Base-by-base conservation (phyloP, 2,329 filamentous ascomycete genomes). In the Arthrobotrys pseudoclavata region DNA sequence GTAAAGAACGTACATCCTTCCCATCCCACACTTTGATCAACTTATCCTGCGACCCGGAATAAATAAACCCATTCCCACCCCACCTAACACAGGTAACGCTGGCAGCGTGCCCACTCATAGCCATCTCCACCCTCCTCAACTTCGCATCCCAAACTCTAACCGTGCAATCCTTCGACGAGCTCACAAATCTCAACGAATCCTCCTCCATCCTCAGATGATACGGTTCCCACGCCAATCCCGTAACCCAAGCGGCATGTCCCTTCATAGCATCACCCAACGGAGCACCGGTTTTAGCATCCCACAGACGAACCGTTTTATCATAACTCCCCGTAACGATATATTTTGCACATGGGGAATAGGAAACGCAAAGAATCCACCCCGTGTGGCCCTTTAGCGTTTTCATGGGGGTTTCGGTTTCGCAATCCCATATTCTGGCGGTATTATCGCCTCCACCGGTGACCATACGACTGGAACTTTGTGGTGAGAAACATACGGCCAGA, bases 41-140 rank as follows among this genome's bases (percentile, higher is more conserved):
- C 48, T 78, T 78, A 60, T 78, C 75, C 62, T 78, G 68, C 47
- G 75, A 78, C 22, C 75, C 75, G 0, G 75, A 78, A 45, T 71
- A 71, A 4, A 78, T 63, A 45, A 78, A 76, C 66, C 72, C 72
- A 24, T 78, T 78, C 24, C 75, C 75, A 50, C 69, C 75, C 69
- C 67, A 78, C 62, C 62, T 61, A 4, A 78, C 93, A 83, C 94
- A 97, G 53, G 92, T 94, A 15, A 98, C 92, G 57, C 90, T 93
- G 52, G 90, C 91, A 85, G 94, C 96, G 86, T 99, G 96, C 2
- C 95, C 95, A 4, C 91, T 92, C 29, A 98, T 86, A 29, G 85
- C 85, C 97, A 97, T 81, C 94, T 93, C 82, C 31, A 71, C 45
- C 47, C 67, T 26, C 40, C 75, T 61, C 20, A 78, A 42, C 75